Base-by-base conservation (phyloP, 441 rosid species). In the Flueggea neowawraea region DNA sequence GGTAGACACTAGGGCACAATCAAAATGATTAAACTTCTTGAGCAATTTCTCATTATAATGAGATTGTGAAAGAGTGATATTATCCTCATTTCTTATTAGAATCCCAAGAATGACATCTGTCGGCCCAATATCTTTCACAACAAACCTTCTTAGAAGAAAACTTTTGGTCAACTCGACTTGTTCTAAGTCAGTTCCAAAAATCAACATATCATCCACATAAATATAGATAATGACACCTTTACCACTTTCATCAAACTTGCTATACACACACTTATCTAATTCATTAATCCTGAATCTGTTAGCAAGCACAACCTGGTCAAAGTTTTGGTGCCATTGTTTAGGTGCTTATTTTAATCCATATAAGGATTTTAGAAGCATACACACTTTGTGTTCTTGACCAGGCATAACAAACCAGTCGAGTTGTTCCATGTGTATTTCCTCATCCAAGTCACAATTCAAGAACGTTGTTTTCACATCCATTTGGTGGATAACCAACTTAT, bases 181-280 rank as follows among this genome's bases (percentile, higher is more conserved):
- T 0, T 36, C 61, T 4, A 13, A n/a, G n/a, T n/a, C 12, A 15
- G 49, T 36, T n/a, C 31, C 61, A 33, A 58, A 28, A 58, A 22
- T 58, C 3, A 58, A n/a, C 61, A 58, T 58, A 51, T 44, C 61
- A 58, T 58, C 48, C 33, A 36, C 61, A 41, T 58, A 58, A 12
- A 58, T 6, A 44, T 1, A 36, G 12, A 58, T 58, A 16, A 58
- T 58, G 28, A 15, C 31, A 33, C 28, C 31, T 6, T 12, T 14
- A 15, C n/a, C 2, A 22, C 2, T 22, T 22, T 22, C 7, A 58
- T 44, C 48, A 39, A 10, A 36, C 10, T 33, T 58, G 4, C 8
- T 14, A 58, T 33, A 58, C 4, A 12, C 47, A 43, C 28, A 36
- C 10, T 58, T 8, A 16, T 22, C n/a, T 5, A 3, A 28, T 8